These are phyloP conservation scores for Malbranchea cinnamomea DNA, from an alignment of 2,329 filamentous ascomycete genomes.

Conservation along the genomic window DNA sequence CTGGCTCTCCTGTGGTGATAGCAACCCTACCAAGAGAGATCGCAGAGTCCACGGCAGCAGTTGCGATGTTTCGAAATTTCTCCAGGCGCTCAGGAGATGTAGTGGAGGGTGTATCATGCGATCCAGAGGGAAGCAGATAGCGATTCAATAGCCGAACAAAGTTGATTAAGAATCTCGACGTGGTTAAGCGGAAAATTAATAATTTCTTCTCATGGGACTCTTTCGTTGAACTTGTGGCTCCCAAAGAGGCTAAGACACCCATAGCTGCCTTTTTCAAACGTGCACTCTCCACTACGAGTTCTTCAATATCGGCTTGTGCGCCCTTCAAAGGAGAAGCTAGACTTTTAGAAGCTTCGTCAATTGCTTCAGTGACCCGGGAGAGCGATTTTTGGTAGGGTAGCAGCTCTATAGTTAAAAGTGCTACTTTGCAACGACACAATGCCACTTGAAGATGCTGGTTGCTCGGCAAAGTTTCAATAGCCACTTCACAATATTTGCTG, in stretches of 20 bases:
- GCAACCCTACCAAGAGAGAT: slow-evolving; percentile 26
- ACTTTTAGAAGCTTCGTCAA: slow-evolving; percentile 20
- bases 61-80: slow-evolving; percentile 22
- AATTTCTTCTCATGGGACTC: slow-evolving; percentile 6
- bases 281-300: slow-evolving; percentile 28
- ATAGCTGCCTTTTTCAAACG: slow-evolving; percentile 29
- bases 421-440: slow-evolving; percentile 25
- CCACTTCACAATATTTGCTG: slow-evolving; percentile 20
- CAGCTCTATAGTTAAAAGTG: slow-evolving; percentile 22
- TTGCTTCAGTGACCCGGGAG: slow-evolving; percentile 13
- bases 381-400: slow-evolving; percentile 13
- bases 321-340: slow-evolving; percentile 25
- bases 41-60: slow-evolving; percentile 26
- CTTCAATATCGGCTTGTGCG: slow-evolving; percentile 27
- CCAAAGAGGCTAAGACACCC: slow-evolving; percentile 12
- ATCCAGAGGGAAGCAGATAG: slow-evolving; percentile 22
- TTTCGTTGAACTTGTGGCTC: slow-evolving; percentile 12
- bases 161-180: slow-evolving; percentile 23
- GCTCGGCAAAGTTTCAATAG: slow-evolving; percentile 17
- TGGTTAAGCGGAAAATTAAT: slow-evolving; percentile 12
- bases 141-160: slow-evolving; percentile 28
- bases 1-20: slow-evolving; percentile 20
- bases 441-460: slow-evolving; percentile 21
- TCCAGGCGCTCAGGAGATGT: slow-evolving; percentile 18
- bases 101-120: slow-evolving; percentile 17